Base-by-base conservation (phyloP, 2,329 filamentous ascomycete genomes). In the Monosporascus sp. region DNA sequence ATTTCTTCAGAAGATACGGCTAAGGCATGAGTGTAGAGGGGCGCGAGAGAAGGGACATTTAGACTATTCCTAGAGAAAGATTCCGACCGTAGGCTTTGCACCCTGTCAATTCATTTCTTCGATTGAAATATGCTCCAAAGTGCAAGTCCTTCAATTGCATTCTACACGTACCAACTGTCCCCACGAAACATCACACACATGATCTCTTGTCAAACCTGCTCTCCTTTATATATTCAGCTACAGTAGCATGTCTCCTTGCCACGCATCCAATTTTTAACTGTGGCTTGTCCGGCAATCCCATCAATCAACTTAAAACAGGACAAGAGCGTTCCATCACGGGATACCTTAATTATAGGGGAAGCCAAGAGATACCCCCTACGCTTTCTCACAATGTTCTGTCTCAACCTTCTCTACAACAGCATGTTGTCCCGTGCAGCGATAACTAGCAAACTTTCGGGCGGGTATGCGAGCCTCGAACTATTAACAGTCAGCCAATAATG, bases 381-480 rank as follows among this genome's bases (percentile, higher is more conserved):
- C 43, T 16, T 46, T 46, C 40, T 65, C 65, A 5, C 61, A 48
- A 41, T 64, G 56, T 14, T 54, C 55, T 8, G 47, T 51, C 26
- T 58, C 48, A 16, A 58, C 46, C 52, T 63, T 64, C 47, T 64
- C 60, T 9, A 64, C 55, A 4, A 58, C 55, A 16, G 59, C 57
- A 43, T 63, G 63, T 4, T 51, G 55, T 24, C 69, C 68, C 24
- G 68, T 66, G 55, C 70, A 72, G 41, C 61, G 63, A 51, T 73
- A 72, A 9, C 59, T 63, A 26, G 64, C 58, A 53, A 73, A 72
- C 31, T 70, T 70, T 22, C 70, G 63, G 37, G 69, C 70, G 1
- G 69, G 66, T 17, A 72, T 55, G 5, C 59, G 62, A 27, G 70
- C 70, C 50, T 72, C 70, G 48, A 72, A 72, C 69, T 72, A 20